These are phyloP conservation scores for Ustilago vetiveriae DNA, from an alignment of 1,284 basidiomycete species.

Conservation along the genomic window DNA sequence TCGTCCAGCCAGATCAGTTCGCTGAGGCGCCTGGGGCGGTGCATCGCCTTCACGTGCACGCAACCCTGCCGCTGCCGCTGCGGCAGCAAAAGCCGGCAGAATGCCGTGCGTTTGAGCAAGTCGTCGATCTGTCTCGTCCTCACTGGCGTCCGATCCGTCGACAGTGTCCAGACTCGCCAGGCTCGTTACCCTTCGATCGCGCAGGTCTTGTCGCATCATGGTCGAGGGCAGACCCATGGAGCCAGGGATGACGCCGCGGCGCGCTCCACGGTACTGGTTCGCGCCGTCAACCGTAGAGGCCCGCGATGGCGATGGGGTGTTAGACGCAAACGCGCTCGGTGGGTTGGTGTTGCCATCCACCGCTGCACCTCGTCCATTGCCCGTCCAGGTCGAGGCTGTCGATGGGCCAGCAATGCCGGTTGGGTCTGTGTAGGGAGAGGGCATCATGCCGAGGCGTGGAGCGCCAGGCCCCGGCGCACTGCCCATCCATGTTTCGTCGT, in stretches of 20 bases:
- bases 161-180: constrained; percentile 53
- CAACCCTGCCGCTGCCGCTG: constrained; percentile 33
- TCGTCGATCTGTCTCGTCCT: constrained; percentile 54
- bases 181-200: constrained; percentile 51
- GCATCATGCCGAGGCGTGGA: constrained; percentile 29
- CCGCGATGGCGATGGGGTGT: constrained; percentile 20
- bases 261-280: constrained; percentile 13
- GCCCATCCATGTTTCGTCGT: constrained; percentile 20
- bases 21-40: constrained; percentile 39
- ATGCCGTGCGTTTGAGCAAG: constrained; percentile 40
- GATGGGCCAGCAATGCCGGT: constrained; percentile 9
- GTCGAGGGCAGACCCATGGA: constrained; percentile 43
- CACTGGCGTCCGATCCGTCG: constrained; percentile 55
- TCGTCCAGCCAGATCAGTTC: constrained; percentile 54
- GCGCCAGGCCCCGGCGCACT: constrained; percentile 13
- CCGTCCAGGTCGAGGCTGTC: constrained; percentile 17
- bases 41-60: constrained; percentile 23
- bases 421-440: constrained; percentile 20
- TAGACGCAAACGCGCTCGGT: constrained; percentile 3
- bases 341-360: neutral
- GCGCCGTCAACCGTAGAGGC: constrained; percentile 15
- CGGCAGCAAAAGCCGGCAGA: constrained; percentile 34
- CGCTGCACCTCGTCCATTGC: constrained; percentile 1
- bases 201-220: constrained; percentile 37
- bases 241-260: constrained; percentile 34